Percentiles rank a stretch among this genome's conserved stretches.
Conservation (phyloP, 495 filamentous ascomycete species). For the Monascus purpureus region DNA sequence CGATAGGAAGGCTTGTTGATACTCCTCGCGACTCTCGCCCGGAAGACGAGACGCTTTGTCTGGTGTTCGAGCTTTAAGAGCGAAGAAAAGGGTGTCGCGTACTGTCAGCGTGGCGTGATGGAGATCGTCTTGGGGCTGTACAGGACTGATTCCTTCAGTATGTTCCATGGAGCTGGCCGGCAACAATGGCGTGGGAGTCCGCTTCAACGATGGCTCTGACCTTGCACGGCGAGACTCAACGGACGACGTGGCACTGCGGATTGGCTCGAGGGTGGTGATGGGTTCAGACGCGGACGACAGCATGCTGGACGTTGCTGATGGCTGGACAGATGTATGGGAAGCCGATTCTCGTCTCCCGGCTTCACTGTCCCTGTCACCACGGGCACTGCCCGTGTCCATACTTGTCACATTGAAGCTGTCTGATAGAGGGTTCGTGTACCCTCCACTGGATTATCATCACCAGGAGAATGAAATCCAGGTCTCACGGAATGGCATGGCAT, state of each 20-base stretch:
- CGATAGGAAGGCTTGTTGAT: slow-evolving; percentile 50
- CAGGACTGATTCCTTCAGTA: slow-evolving; percentile 21
- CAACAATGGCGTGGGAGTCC: slow-evolving; percentile 17
- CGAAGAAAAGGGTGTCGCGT: slow-evolving; percentile 54
- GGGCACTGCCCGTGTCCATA: too few species aligned
- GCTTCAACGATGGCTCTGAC: slow-evolving; percentile 34
- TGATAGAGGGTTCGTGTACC: too few species aligned
- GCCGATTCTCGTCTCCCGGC: too few species aligned
- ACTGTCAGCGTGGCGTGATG: slow-evolving; percentile 66
- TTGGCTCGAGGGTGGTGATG: slow-evolving; percentile 1
- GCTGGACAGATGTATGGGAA: neutral
- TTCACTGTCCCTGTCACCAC: too few species aligned
- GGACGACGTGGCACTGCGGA: slow-evolving; percentile 1
- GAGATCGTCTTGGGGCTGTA: slow-evolving; percentile 60
- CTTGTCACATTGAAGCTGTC: too few species aligned
- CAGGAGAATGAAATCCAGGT: too few species aligned
- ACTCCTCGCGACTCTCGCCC: slow-evolving; percentile 47
- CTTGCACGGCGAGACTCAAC: slow-evolving; percentile 13
- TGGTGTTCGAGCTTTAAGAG: slow-evolving; percentile 54
- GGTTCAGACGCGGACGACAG: too few species aligned
- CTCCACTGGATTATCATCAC: too few species aligned
- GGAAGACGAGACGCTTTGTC: slow-evolving; percentile 42
- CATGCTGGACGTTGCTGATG: neutral
- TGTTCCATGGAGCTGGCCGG: neutral
- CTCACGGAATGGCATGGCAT: too few species aligned